phyloP scores from a whole-genome alignment of 768 basidiomycete genomes.

The Dictyophora rubrovolvata region DNA sequence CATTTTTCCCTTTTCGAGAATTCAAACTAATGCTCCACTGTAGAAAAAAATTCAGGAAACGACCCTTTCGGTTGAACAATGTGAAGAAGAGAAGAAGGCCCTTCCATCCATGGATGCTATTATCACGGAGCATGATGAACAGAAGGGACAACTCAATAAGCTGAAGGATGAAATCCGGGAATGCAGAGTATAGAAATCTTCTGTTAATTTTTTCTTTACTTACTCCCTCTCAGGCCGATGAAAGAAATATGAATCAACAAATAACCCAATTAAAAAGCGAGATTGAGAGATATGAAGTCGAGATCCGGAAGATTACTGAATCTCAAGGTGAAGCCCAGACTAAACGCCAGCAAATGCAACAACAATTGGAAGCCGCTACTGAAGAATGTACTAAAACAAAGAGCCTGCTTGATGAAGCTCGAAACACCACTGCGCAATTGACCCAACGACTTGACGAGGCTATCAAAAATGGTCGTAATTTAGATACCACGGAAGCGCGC shows the following conservation, averaged over 20 bases:
- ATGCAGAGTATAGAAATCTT: conserved; percentile 31
- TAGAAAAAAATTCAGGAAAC: conserved; percentile 27
- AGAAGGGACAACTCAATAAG: conserved; percentile 31
- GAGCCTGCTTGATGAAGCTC: neutral
- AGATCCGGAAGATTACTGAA: conserved; percentile 19
- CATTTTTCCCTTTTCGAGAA: neutral
- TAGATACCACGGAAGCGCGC: conserved; percentile 25
- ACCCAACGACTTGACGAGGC: conserved; percentile 22
- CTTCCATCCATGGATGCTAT: conserved; percentile 43
- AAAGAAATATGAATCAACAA: conserved; percentile 37
- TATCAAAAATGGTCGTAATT: conserved; percentile 26
- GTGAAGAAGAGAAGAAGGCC: conserved; percentile 30
- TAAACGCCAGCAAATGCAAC: neutral
- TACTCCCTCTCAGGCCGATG: conserved; percentile 31
- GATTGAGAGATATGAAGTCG: conserved; percentile 28
- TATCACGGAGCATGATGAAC: conserved; percentile 24
- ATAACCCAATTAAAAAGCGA: conserved; percentile 23
- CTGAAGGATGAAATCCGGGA: conserved; percentile 35
- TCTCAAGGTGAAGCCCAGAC: conserved; percentile 2
- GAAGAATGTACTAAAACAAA: neutral
- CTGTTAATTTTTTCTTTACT: neutral
- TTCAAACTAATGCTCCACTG: conserved; percentile 5
- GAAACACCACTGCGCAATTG: neutral
- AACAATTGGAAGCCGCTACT: neutral
- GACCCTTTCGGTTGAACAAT: conserved; percentile 25